A percentile compares a stretch with the other conserved stretches of the same genome.
Conservation (phyloP, 2,329 filamentous ascomycete species). For the Lasiodiplodia gonubiensis region DNA sequence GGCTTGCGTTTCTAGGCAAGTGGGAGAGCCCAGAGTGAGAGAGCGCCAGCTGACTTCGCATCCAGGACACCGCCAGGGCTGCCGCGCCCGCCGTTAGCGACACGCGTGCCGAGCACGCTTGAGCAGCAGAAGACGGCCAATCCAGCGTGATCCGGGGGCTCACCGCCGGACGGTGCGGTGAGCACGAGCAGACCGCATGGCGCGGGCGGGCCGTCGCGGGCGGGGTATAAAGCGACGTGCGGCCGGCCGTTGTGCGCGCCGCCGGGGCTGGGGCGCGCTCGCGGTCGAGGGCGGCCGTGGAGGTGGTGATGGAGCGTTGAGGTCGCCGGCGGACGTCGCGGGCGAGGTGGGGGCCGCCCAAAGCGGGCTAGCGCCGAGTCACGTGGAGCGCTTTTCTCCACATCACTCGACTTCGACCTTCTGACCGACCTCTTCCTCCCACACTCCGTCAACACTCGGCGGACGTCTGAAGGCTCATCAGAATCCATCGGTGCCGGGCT, state of each 20-base stretch:
- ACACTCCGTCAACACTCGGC: constrained; percentile 29
- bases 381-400: constrained; percentile 36
- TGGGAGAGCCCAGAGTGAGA: not conserved
- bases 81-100: not conserved
- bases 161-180: constrained; percentile 19
- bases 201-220: constrained; percentile 5
- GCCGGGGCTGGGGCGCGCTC: constrained; percentile 16
- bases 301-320: constrained; percentile 38
- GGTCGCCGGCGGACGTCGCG: constrained; percentile 27
- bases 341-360: constrained; percentile 33
- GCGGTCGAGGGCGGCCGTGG: constrained; percentile 33
- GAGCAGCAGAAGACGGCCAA: constrained; percentile 3
- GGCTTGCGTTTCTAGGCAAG: constrained; percentile 21
- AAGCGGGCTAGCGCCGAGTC: constrained; percentile 22
- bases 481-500: constrained; percentile 26
- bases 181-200: not conserved
- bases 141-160: constrained; percentile 1
- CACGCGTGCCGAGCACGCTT: constrained; percentile 1
- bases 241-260: constrained; percentile 12
- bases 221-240: constrained; percentile 33
- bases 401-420: constrained; percentile 34
- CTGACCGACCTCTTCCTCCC: constrained; percentile 33
- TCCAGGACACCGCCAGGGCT: not conserved
- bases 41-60: constrained; percentile 3
- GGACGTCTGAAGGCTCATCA: constrained; percentile 22